These are phyloP conservation scores for Tardiomyces blankii DNA, from an alignment of 1,139 yeast species.

Conservation along the genomic window DNA sequence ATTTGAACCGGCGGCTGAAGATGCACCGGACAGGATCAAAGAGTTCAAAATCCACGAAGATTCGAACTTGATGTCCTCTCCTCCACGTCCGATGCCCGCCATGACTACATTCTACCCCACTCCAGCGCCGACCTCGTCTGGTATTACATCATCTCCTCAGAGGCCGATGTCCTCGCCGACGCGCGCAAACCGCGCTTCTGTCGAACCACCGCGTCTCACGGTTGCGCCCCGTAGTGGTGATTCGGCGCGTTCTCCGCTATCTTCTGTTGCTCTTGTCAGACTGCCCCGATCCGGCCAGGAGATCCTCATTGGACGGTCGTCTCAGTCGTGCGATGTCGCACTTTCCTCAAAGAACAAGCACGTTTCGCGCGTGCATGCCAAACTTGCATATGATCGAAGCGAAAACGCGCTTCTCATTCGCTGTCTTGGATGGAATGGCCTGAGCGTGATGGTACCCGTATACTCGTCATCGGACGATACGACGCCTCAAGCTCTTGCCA, in stretches of 20 bases:
- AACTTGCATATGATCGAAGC: slow-evolving; percentile 22
- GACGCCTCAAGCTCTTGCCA: background rate
- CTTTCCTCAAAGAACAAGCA: slow-evolving; percentile 44
- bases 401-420: slow-evolving; percentile 27
- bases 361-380: slow-evolving; percentile 60
- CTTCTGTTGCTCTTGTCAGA: slow-evolving; percentile 20
- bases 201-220: background rate
- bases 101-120: slow-evolving; percentile 10
- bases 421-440: slow-evolving; percentile 65
- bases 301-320: slow-evolving; percentile 51
- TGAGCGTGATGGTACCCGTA: slow-evolving; percentile 49
- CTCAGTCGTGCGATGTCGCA: slow-evolving; percentile 48
- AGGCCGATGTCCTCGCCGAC: background rate
- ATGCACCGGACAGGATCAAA: background rate
- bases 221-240: background rate
- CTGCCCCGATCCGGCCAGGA: slow-evolving; percentile 23
- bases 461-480: slow-evolving; percentile 8
- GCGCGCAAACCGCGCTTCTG: slow-evolving; percentile 1
- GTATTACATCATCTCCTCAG: slow-evolving; percentile 8
- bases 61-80: background rate
- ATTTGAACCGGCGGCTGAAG: slow-evolving; percentile 8
- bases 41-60: slow-evolving; percentile 9
- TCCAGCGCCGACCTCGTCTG: slow-evolving; percentile 11
- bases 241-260: slow-evolving; percentile 19
- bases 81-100: slow-evolving; percentile 13